These are phyloP conservation scores for Aspergillus affinis DNA, from an alignment of 495 filamentous ascomycete genomes.

Conservation along the genomic window DNA sequence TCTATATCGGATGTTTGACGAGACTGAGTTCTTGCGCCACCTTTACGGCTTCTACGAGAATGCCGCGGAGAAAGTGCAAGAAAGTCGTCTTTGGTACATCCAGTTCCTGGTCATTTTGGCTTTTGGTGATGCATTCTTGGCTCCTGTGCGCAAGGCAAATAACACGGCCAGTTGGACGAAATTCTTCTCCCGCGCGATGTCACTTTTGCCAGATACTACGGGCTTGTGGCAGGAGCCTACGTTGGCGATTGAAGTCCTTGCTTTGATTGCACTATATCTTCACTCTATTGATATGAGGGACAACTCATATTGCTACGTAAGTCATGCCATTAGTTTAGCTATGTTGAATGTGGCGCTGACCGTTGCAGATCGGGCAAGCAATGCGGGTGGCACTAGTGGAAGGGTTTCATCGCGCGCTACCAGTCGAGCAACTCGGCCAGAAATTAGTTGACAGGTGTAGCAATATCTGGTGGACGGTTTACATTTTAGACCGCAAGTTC, in stretches of 20 bases:
- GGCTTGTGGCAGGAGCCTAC: conserved; percentile 30
- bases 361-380: conserved; percentile 30
- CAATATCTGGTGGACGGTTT: conserved; percentile 37
- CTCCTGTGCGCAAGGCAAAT: conserved; percentile 19
- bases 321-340: neutral
- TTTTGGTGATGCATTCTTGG: conserved; percentile 33
- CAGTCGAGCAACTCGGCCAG: conserved; percentile 26
- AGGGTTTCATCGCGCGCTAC: conserved; percentile 30
- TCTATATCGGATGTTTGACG: conserved; percentile 34
- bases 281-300: conserved; percentile 35
- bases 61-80: conserved; percentile 17
- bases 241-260: conserved; percentile 29
- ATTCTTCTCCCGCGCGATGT: conserved; percentile 33
- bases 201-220: conserved; percentile 32
- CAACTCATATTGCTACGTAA: conserved; percentile 33
- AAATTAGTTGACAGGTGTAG: conserved; percentile 24
- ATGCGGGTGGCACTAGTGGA: conserved; percentile 34
- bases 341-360: conserved; percentile 6
- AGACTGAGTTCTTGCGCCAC: conserved; percentile 29
- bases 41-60: conserved; percentile 29
- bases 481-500: conserved; percentile 32
- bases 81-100: conserved; percentile 32
- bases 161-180: conserved; percentile 23
- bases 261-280: conserved; percentile 31
- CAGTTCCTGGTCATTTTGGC: conserved; percentile 35